Evolutionary conservation across 108 stramenopile species (phyloP).

Genomic region (Aurantiochytrium sp.): DNA sequence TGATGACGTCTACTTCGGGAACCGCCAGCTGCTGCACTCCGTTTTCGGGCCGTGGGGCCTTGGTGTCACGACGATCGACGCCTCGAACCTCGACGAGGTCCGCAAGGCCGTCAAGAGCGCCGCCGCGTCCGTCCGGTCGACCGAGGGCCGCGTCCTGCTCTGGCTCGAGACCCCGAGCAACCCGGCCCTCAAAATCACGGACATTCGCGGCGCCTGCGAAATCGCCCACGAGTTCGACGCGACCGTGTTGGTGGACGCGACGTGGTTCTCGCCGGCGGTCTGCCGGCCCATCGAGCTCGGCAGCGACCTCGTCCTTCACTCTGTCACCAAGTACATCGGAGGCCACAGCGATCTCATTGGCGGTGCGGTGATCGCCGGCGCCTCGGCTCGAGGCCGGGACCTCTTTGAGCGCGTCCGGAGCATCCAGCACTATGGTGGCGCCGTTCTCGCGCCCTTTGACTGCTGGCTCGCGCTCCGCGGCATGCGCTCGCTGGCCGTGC

Average conservation of each 20-base stretch:
- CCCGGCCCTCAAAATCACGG: conserved; percentile 29
- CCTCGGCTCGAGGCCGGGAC: neutral
- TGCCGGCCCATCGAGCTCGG: conserved; percentile 35
- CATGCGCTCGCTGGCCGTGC: conserved; percentile 55
- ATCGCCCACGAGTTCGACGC: neutral
- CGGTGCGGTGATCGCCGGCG: conserved; percentile 41
- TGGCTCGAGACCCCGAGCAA: conserved; percentile 42
- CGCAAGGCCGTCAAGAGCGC: neutral
- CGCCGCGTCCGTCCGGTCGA: neutral
- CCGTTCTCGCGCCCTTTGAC: conserved; percentile 26
- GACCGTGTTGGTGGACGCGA: conserved; percentile 32
- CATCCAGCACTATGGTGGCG: neutral
- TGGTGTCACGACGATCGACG: neutral
- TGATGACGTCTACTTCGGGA: conserved; percentile 57
- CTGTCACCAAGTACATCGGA: conserved; percentile 35
- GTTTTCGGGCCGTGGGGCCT: conserved; percentile 16
- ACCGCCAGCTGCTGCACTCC: neutral
- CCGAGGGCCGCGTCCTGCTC: neutral
- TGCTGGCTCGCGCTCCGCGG: conserved; percentile 27
- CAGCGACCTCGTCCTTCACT: conserved; percentile 41
- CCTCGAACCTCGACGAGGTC: neutral
- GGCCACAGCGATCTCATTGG: conserved; percentile 47
- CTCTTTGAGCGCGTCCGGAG: conserved; percentile 9
- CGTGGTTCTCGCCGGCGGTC: conserved; percentile 37
- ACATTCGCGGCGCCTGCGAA: neutral